These are phyloP conservation scores for Castanea mollissima DNA, from an alignment of 306 rosid species.

Conservation along the genomic window DNA sequence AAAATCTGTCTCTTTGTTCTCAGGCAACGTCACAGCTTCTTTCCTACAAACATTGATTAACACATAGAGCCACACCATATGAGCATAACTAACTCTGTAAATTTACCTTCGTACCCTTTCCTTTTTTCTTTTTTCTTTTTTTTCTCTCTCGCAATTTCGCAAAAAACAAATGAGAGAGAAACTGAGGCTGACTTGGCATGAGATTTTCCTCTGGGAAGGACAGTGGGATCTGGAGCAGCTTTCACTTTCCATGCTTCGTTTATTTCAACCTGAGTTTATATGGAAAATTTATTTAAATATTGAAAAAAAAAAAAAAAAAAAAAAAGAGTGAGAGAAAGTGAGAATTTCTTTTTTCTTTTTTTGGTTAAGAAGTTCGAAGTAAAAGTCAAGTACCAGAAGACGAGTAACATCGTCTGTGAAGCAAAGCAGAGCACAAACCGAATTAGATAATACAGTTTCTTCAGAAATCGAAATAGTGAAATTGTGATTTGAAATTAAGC, in stretches of 20 bases:
- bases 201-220: conserved; percentile 70
- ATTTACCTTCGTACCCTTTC: conserved; percentile 4
- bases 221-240: conserved; percentile 50
- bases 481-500: not conserved
- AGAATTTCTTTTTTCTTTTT: not conserved
- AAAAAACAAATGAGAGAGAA: not conserved
- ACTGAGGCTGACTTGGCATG: conserved; percentile 63
- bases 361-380: too few species aligned
- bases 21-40: conserved; percentile 65
- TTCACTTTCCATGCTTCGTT: conserved; percentile 81
- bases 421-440: not conserved
- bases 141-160: not conserved
- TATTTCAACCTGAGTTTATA: conserved; percentile 53
- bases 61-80: not conserved
- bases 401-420: conserved; percentile 82
- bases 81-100: not conserved
- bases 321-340: not conserved
- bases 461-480: not conserved
- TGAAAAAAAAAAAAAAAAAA: not conserved
- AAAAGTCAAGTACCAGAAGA: conserved; percentile 51
- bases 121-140: not conserved
- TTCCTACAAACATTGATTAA: conserved; percentile 39
- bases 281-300: not conserved
- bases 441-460: conserved; percentile 5
- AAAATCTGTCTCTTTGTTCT: conserved; percentile 35